Evolutionary conservation across 1,284 basidiomycete genomes (phyloP), one percentile per base, ranked within the genome.

Genomic region (Mycena sp.): DNA sequence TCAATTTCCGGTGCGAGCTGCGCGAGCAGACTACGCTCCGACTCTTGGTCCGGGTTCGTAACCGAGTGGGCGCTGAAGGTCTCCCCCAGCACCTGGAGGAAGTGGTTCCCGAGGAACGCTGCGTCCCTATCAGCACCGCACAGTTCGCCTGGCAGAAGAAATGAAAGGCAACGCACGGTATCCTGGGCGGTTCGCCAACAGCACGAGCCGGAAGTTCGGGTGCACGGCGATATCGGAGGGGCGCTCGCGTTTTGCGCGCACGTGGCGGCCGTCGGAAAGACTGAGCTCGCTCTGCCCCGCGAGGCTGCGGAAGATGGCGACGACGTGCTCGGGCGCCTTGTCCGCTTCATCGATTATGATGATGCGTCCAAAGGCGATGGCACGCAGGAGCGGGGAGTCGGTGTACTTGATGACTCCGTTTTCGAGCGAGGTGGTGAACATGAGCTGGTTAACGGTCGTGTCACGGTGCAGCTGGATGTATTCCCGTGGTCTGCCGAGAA

Each of bases 91-190:
- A 90, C 88, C 69, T 90, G 87, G 21, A 89, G 73, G 78, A 90
- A 90, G 70, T 90, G 87, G 63, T 90, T 90, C 1, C 87, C 87
- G 26, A 90, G 77, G 82, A 90, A 90, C 0, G 88, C 87, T 89
- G 59, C 12, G 29, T 21, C 28, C 58, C 12, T 63, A 25, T 65
- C 44, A 55, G 17, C 23, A 28, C 9, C n/a, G 43, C 44, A 51
- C 28, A 40, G 17, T 4, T 44, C 21, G 45, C 49, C 26, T 41
- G n/a, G 38, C 48, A 35, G n/a, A 6, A 19, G 21, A 28, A 5
- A 41, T 14, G 50, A 53, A 35, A 29, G 55, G 61, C 16, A 0
- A 80, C 89, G 69, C 69, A 92, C 90, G 86, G 79, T 92, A 93
- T 16, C 90, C 90, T 26, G 89, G 87, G 10, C 87, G 75, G 70